Conservation (phyloP, 306 rosid species). For the Rosa lucieae region DNA sequence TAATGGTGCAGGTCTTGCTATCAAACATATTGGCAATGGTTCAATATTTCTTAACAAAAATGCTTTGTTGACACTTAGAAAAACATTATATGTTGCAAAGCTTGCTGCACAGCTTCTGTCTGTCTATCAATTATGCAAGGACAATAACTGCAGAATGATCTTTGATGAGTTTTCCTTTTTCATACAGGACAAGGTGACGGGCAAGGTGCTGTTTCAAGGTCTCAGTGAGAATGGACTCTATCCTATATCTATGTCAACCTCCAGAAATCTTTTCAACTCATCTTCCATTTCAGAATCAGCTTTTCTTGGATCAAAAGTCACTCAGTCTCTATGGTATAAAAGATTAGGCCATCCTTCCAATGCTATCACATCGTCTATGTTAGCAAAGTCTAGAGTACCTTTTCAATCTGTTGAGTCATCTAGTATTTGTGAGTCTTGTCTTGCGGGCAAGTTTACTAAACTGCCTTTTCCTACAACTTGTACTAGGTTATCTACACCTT, state of each 20-base stretch:
- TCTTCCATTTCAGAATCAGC: not conserved
- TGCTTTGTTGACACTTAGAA: not conserved
- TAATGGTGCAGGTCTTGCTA: not conserved
- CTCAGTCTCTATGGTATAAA: not conserved
- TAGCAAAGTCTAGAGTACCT: not conserved
- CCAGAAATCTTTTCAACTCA: not conserved
- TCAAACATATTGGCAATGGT: not conserved
- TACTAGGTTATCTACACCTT: not conserved
- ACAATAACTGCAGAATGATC: not conserved
- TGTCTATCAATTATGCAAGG: not conserved
- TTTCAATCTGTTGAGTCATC: not conserved
- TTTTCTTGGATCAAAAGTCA: not conserved
- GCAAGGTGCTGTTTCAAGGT: not conserved
- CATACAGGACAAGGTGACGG: not conserved
- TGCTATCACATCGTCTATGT: not conserved
- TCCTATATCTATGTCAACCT: not conserved
- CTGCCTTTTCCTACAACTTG: not conserved
- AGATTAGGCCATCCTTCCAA: not conserved
- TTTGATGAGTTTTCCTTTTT: not conserved
- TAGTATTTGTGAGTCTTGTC: not conserved
- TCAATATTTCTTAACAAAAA: too few relatives aligned
- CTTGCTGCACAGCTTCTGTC: not conserved
- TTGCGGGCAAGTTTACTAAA: not conserved
- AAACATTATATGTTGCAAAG: not conserved
- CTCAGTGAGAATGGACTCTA: not conserved